Evolutionary conservation across 495 filamentous ascomycete species (phyloP).

Genomic region (Hypoxylon intermedium): DNA sequence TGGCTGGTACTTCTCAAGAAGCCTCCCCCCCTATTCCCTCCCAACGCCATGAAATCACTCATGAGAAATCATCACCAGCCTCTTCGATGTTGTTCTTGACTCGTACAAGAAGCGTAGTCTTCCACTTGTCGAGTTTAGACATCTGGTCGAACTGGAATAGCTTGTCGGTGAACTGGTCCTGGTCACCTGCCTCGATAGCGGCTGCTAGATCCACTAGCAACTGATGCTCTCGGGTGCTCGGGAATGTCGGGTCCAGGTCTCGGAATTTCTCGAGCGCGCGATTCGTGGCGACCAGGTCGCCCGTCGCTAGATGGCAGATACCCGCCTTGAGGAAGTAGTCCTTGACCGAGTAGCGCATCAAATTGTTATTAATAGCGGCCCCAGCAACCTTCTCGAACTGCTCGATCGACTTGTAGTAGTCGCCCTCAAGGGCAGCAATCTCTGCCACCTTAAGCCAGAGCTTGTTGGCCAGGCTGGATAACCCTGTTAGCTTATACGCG

Average conservation of each 20-base stretch:
- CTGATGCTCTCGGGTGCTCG: constrained; percentile 76
- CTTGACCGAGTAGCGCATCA: constrained; percentile 91
- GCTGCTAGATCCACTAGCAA: constrained; percentile 76
- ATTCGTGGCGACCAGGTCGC: constrained; percentile 75
- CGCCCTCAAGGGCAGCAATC: constrained; percentile 75
- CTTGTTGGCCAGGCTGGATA: constrained; percentile 80
- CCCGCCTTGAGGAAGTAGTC: constrained; percentile 92
- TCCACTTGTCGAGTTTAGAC: constrained; percentile 94
- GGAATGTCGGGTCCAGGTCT: constrained; percentile 80
- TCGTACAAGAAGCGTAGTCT: constrained; percentile 82
- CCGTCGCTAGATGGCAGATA: constrained; percentile 78
- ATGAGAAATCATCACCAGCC: constrained; percentile 66
- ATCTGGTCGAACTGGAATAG: constrained; percentile 86
- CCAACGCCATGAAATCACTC: background rate
- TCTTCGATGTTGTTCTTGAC: constrained; percentile 83
- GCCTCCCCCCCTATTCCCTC: background rate
- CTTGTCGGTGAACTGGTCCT: constrained; percentile 83
- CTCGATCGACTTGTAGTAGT: constrained; percentile 82
- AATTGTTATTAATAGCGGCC: constrained; percentile 72
- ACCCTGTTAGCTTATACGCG: constrained; percentile 25
- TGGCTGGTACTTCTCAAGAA: constrained; percentile 1
- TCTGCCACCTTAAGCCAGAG: constrained; percentile 88
- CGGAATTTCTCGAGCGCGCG: constrained; percentile 81
- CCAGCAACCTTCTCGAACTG: constrained; percentile 81
- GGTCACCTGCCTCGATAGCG: constrained; percentile 73